Evolutionary conservation across 2,329 filamentous ascomycete genomes (phyloP).

Genomic region (Chrysoporthe cubensis): DNA sequence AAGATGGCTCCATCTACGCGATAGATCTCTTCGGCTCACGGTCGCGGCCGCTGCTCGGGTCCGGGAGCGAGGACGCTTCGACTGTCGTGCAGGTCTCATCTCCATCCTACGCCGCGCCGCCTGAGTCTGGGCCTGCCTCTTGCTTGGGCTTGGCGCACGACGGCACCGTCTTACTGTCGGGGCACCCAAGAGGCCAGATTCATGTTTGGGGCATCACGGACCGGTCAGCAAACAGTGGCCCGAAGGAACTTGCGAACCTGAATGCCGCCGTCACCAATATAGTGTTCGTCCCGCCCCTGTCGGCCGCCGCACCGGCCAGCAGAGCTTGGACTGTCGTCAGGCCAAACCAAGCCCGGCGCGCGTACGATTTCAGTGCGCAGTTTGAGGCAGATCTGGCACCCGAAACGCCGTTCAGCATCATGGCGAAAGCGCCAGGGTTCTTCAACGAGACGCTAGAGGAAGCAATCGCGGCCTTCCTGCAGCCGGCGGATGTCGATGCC

Average conservation of each 20-base stretch:
- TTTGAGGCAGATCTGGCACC: constrained; percentile 51
- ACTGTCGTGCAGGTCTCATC: constrained; percentile 60
- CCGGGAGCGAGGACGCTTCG: constrained; percentile 55
- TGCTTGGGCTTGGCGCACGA: constrained; percentile 81
- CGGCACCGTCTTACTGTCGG: constrained; percentile 77
- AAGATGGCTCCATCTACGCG: constrained; percentile 79
- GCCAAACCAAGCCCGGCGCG: constrained; percentile 70
- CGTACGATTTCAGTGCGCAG: constrained; percentile 69
- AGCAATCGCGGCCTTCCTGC: constrained; percentile 53
- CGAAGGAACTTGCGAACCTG: constrained; percentile 69
- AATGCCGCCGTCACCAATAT: constrained; percentile 85
- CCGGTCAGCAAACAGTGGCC: constrained; percentile 56
- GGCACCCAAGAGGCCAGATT: constrained; percentile 79
- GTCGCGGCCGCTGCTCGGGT: constrained; percentile 59
- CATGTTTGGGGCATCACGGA: constrained; percentile 79
- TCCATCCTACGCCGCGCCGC: constrained; percentile 60
- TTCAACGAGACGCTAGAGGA: constrained; percentile 51
- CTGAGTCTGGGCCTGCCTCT: constrained; percentile 67
- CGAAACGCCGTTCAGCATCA: constrained; percentile 48
- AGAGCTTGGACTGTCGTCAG: constrained; percentile 72
- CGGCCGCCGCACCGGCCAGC: constrained; percentile 43
- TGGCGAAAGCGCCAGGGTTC: constrained; percentile 53
- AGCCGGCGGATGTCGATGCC: constrained; percentile 35
- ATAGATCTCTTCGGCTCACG: constrained; percentile 70
- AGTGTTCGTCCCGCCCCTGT: constrained; percentile 67